A percentile compares a stretch with the other conserved stretches of the same genome.
Conservation (phyloP, 345 rosid genomes). For the Sisymbrium irio region DNA sequence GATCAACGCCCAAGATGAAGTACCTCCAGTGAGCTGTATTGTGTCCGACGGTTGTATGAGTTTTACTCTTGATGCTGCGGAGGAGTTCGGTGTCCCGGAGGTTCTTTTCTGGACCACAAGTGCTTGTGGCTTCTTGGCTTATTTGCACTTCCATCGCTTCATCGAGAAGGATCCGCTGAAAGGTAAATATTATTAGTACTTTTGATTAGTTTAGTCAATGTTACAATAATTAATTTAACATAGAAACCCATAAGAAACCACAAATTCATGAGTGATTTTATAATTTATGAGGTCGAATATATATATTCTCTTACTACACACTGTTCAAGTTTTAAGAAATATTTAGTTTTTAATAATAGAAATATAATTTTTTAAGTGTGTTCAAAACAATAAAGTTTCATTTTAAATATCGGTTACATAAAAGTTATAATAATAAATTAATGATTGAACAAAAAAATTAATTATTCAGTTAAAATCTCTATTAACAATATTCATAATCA, state of each 20-base stretch:
- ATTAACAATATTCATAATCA: neutral
- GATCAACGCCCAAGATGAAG: neutral
- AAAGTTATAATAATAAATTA: neutral
- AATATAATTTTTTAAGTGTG: no score
- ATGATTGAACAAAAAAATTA: neutral
- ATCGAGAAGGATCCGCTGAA: constrained; percentile 14
- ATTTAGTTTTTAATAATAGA: no score
- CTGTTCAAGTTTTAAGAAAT: neutral
- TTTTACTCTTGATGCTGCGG: constrained; percentile 15
- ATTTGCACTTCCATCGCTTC: neutral
- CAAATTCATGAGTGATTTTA: neutral
- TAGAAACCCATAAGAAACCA: neutral
- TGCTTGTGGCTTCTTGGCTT: constrained; percentile 14
- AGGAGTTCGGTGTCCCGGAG: constrained; percentile 12
- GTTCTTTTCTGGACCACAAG: constrained; percentile 12
- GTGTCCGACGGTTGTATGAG: constrained; percentile 21
- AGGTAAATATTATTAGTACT: neutral
- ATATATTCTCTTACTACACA: neutral
- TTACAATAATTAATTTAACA: neutral
- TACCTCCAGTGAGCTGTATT: constrained; percentile 14
- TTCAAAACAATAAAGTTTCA: neutral
- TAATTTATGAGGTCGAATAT: neutral
- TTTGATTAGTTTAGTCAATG: neutral
- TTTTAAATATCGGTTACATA: neutral
- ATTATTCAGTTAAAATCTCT: neutral